Conservation (phyloP, 139 green algal species). For the Chlorella sp. region DNA sequence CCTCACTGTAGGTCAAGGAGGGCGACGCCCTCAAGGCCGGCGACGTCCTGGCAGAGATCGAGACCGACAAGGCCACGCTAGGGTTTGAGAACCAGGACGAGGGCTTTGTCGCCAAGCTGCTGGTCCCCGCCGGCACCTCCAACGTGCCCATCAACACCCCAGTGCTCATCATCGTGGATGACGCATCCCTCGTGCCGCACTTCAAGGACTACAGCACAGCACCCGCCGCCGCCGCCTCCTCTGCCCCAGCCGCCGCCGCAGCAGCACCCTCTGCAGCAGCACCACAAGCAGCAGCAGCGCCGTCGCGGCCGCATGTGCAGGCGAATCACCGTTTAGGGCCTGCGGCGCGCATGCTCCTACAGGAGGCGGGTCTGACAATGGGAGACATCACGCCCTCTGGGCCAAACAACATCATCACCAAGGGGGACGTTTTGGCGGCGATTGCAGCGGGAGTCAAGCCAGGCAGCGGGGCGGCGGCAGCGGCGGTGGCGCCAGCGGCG, state of each 20-base stretch:
- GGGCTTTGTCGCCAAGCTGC: slow-evolving; percentile 59
- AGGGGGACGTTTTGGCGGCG: slow-evolving; percentile 80
- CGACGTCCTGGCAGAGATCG: slow-evolving; percentile 74
- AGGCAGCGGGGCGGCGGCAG: not conserved
- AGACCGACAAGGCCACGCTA: slow-evolving; percentile 93
- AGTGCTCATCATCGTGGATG: slow-evolving; percentile 74
- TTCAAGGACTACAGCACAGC: slow-evolving; percentile 53
- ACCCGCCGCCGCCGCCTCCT: not conserved
- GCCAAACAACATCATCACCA: slow-evolving; percentile 76
- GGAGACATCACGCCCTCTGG: slow-evolving; percentile 52
- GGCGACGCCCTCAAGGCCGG: slow-evolving; percentile 38
- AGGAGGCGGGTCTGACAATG: slow-evolving; percentile 16
- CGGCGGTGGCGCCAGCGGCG: not conserved
- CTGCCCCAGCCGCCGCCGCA: too few relatives aligned
- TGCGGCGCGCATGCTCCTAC: slow-evolving; percentile 58
- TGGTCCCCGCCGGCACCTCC: slow-evolving; percentile 37
- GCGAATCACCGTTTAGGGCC: slow-evolving; percentile 52
- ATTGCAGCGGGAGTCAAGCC: slow-evolving; percentile 45
- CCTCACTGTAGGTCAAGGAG: slow-evolving; percentile 32
- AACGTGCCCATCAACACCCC: slow-evolving; percentile 50
- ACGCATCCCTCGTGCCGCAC: slow-evolving; percentile 63
- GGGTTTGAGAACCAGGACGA: slow-evolving; percentile 68
- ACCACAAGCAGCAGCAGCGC: not conserved
- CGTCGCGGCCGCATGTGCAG: not conserved
- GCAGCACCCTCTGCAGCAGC: not conserved